Evolutionary conservation across 106 monocot genomes (phyloP).

Genomic region (Dendrobium huoshanense): DNA sequence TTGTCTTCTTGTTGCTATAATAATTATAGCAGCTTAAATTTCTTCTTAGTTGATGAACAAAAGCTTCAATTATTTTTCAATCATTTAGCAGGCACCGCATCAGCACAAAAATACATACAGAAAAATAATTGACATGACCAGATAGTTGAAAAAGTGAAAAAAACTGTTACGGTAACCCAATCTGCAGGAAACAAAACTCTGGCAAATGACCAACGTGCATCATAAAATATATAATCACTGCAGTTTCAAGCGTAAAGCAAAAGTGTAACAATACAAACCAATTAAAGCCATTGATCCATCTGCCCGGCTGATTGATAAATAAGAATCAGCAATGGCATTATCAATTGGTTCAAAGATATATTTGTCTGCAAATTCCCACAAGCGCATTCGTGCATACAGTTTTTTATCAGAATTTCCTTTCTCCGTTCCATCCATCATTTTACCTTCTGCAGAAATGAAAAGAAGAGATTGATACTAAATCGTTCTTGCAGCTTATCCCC

Average conservation of each 20-base stretch:
- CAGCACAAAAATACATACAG: not conserved
- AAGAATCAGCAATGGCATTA: slow-evolving; percentile 39
- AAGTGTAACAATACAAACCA: slow-evolving; percentile 22
- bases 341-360: slow-evolving; percentile 73
- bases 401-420: slow-evolving; percentile 21
- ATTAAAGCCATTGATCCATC: slow-evolving; percentile 71
- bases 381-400: slow-evolving; percentile 48
- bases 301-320: slow-evolving; percentile 52
- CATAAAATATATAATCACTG: not conserved
- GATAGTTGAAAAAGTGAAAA: not conserved
- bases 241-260: not conserved
- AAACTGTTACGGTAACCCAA: not conserved
- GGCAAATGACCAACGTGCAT: not conserved
- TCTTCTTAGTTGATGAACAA: not conserved
- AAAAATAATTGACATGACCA: not conserved
- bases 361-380: slow-evolving; percentile 78
- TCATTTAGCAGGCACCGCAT: not conserved
- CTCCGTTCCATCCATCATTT: slow-evolving; percentile 7
- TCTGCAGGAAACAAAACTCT: not conserved
- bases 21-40: not conserved
- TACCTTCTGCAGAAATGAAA: not conserved
- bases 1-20: not conserved
- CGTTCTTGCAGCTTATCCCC: not conserved
- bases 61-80: not conserved
- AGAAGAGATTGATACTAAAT: not conserved